phyloP scores from a whole-genome alignment of 2,329 filamentous ascomycete species.

The Sporothrix humicola region DNA sequence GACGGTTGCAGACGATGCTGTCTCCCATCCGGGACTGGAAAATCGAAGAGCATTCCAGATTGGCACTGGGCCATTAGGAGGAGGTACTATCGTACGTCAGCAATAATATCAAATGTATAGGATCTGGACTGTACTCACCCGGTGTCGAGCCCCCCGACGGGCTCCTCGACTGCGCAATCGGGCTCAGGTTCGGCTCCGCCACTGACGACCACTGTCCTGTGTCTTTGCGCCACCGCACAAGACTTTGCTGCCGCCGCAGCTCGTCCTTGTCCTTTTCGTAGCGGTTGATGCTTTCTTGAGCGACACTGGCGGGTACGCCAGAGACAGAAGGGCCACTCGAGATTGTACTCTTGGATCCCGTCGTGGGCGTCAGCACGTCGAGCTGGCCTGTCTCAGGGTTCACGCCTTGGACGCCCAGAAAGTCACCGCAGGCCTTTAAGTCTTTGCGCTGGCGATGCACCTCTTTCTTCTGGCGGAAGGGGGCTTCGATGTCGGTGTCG shows the following conservation, averaged over 20 bases:
- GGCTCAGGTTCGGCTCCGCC: conserved; percentile 56
- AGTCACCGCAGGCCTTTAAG: conserved; percentile 62
- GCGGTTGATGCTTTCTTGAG: conserved; percentile 50
- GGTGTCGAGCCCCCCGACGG: conserved; percentile 43
- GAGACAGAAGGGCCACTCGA: conserved; percentile 30
- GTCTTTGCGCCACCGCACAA: conserved; percentile 53
- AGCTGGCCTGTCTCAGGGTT: conserved; percentile 62
- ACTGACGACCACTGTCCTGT: conserved; percentile 59
- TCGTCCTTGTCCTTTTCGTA: conserved; percentile 51
- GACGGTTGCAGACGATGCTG: not conserved
- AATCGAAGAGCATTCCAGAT: not conserved
- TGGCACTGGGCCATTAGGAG: not conserved
- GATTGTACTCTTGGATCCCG: conserved; percentile 51
- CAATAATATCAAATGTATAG: not conserved
- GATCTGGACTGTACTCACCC: conserved; percentile 18
- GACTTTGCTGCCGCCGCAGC: conserved; percentile 44
- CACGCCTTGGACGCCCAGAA: conserved; percentile 62
- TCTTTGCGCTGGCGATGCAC: conserved; percentile 50
- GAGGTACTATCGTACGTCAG: not conserved
- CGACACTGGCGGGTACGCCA: conserved; percentile 43
- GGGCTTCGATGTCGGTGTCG: conserved; percentile 33
- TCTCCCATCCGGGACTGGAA: conserved; percentile 22
- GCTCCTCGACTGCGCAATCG: conserved; percentile 53
- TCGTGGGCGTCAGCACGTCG: conserved; percentile 57
- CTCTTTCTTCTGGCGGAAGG: conserved; percentile 46